Percentiles rank a stretch among this genome's conserved stretches.
These are phyloP conservation scores for Crucihimalaya himalaica DNA, from an alignment of 345 rosid genomes.

Conservation along the genomic window DNA sequence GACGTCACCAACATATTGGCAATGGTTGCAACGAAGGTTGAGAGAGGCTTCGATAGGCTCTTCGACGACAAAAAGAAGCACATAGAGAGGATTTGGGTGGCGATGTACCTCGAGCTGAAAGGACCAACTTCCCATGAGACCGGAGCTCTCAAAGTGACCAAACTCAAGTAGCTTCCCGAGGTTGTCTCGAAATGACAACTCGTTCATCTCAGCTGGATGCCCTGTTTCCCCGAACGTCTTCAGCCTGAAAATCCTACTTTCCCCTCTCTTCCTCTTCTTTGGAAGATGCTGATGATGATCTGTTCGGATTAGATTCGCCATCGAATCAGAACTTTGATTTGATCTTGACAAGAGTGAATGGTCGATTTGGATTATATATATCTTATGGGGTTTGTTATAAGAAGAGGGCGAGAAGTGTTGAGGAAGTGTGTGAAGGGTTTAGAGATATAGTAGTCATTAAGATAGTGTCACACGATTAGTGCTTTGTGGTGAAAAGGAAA, in stretches of 20 bases:
- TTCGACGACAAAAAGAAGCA: slow-evolving; percentile 68
- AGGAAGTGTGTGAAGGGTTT: slow-evolving; percentile 41
- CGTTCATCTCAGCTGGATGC: slow-evolving; percentile 61
- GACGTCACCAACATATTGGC: slow-evolving; percentile 81
- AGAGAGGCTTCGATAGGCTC: slow-evolving; percentile 62
- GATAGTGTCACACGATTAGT: slow-evolving; percentile 44
- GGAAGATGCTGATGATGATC: slow-evolving; percentile 31
- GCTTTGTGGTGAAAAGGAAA: slow-evolving; percentile 36
- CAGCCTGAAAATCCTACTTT: slow-evolving; percentile 64
- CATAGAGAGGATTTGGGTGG: slow-evolving; percentile 67
- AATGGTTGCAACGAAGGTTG: slow-evolving; percentile 71
- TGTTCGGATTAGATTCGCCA: slow-evolving; percentile 34
- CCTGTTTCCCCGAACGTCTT: slow-evolving; percentile 76
- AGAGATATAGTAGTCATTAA: slow-evolving; percentile 46
- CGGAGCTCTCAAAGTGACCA: slow-evolving; percentile 55
- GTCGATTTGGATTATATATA: neutral
- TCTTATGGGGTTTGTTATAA: slow-evolving; percentile 27
- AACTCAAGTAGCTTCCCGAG: slow-evolving; percentile 62
- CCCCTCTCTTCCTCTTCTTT: slow-evolving; percentile 82
- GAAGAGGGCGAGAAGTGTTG: slow-evolving; percentile 35
- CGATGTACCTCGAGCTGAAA: slow-evolving; percentile 84
- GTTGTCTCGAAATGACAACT: slow-evolving; percentile 63
- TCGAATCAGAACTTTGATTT: slow-evolving; percentile 14
- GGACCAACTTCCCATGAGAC: slow-evolving; percentile 69
- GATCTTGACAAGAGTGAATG: slow-evolving; percentile 17